Conservation (phyloP, 2,329 filamentous ascomycete genomes). For the Fusarium musae region DNA sequence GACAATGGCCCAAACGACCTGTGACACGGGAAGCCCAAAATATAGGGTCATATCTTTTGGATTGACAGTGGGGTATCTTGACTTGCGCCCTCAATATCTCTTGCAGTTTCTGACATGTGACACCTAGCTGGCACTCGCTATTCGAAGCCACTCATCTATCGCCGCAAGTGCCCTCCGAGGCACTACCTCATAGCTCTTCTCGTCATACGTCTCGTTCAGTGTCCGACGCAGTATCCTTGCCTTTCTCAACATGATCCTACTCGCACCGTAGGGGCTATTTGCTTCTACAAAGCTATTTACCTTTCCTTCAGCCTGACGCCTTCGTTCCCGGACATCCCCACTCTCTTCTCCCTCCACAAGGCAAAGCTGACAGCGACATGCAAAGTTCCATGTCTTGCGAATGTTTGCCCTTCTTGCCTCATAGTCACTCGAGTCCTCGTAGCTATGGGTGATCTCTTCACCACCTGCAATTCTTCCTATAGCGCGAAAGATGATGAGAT, state of each 20-base stretch:
- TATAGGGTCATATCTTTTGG: too few relatives aligned
- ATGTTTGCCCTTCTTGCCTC: conserved; percentile 37
- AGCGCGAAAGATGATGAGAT: conserved; percentile 53
- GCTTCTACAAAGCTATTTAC: conserved; percentile 31
- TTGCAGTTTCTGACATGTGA: too few relatives aligned
- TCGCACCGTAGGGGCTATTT: conserved; percentile 15
- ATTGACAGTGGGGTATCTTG: background rate
- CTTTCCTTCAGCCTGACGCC: conserved; percentile 36
- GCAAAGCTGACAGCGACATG: conserved; percentile 52
- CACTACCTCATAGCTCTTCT: conserved; percentile 39
- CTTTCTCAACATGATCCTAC: conserved; percentile 33
- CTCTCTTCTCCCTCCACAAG: conserved; percentile 44
- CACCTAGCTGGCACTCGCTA: background rate
- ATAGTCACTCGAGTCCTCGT: conserved; percentile 45
- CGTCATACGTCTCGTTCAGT: conserved; percentile 46
- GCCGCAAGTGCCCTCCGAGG: conserved; percentile 35
- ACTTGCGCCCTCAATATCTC: background rate
- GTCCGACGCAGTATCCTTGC: conserved; percentile 39
- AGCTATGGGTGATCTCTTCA: conserved; percentile 50
- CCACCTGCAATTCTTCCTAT: conserved; percentile 45
- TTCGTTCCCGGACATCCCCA: conserved; percentile 22
- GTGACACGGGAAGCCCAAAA: too few relatives aligned
- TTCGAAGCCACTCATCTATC: conserved; percentile 47
- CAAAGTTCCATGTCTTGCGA: conserved; percentile 51
- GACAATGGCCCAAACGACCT: background rate